Percentiles rank a stretch among this genome's conserved stretches.
These are phyloP conservation scores for Cytospora schulzeri DNA, from an alignment of 2,329 filamentous ascomycete species.

Conservation along the genomic window DNA sequence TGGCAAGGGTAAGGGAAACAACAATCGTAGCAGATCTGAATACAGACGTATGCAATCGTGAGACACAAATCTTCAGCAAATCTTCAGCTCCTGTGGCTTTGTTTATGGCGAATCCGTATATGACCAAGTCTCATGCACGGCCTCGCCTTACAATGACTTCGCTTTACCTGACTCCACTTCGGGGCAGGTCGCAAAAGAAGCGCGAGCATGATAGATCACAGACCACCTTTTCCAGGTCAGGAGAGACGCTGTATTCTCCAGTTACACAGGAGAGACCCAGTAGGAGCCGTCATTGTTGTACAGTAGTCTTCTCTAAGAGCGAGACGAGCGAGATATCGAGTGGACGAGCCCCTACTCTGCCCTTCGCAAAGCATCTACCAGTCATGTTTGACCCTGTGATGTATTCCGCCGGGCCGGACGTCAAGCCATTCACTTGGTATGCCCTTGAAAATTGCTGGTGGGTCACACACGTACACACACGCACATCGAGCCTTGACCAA, in stretches of 20 bases:
- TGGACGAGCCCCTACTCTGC: conserved; percentile 4
- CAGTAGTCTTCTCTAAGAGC: neutral
- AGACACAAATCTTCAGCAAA: neutral
- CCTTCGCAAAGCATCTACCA: conserved; percentile 1
- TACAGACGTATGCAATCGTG: conserved; percentile 2
- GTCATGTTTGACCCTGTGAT: neutral
- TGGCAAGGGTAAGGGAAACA: neutral
- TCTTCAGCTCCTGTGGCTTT: neutral
- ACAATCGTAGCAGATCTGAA: neutral
- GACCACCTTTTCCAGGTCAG: neutral
- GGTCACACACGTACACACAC: conserved; percentile 1
- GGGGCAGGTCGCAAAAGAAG: neutral
- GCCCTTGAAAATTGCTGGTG: neutral
- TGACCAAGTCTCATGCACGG: neutral
- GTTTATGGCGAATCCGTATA: neutral
- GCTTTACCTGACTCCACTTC: neutral
- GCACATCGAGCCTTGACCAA: conserved; percentile 9
- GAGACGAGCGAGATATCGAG: conserved; percentile 7
- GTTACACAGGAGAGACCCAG: conserved; percentile 7
- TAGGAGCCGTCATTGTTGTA: neutral
- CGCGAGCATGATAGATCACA: neutral
- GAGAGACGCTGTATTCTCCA: conserved; percentile 2
- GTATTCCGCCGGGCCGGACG: neutral
- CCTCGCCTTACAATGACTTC: neutral
- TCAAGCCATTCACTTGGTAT: conserved; percentile 8